Conservation (phyloP, 2,329 filamentous ascomycete species). For the Cladosporium phlei region DNA sequence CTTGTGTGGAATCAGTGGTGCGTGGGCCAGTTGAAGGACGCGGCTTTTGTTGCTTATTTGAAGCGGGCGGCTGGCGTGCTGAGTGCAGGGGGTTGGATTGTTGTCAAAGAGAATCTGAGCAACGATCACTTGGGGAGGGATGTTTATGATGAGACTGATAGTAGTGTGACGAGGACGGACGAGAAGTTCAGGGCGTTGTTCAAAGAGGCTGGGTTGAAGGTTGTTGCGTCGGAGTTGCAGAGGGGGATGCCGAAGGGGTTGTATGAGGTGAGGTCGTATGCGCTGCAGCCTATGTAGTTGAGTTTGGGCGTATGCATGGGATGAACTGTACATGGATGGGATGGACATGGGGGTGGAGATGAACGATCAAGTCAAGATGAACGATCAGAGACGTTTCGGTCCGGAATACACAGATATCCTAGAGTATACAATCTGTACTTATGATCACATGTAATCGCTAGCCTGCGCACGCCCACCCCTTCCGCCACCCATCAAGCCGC, state of each 20-base stretch:
- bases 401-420: no score
- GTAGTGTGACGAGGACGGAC: slow-evolving; percentile 72
- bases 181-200: slow-evolving; percentile 68
- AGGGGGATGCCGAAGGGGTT: slow-evolving; percentile 64
- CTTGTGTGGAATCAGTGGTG: slow-evolving; percentile 93
- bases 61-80: slow-evolving; percentile 53
- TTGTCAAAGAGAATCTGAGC: slow-evolving; percentile 77
- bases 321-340: no score
- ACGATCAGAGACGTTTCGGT: no score
- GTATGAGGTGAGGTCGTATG: slow-evolving; percentile 74
- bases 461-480: slow-evolving; percentile 20
- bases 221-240: slow-evolving; percentile 70
- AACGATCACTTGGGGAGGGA: slow-evolving; percentile 53
- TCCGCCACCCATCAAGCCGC: slow-evolving; percentile 28
- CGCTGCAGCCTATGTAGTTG: slow-evolving; percentile 55
- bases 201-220: slow-evolving; percentile 58
- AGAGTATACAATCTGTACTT: slow-evolving; percentile 7
- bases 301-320: no score
- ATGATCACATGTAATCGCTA: slow-evolving; percentile 24
- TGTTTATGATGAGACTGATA: slow-evolving; percentile 70
- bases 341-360: no score
- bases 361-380: no score
- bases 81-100: slow-evolving; percentile 50
- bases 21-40: slow-evolving; percentile 72
- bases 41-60: slow-evolving; percentile 65